Conservation (phyloP, 2,329 filamentous ascomycete genomes). For the Bertia moriformis region DNA sequence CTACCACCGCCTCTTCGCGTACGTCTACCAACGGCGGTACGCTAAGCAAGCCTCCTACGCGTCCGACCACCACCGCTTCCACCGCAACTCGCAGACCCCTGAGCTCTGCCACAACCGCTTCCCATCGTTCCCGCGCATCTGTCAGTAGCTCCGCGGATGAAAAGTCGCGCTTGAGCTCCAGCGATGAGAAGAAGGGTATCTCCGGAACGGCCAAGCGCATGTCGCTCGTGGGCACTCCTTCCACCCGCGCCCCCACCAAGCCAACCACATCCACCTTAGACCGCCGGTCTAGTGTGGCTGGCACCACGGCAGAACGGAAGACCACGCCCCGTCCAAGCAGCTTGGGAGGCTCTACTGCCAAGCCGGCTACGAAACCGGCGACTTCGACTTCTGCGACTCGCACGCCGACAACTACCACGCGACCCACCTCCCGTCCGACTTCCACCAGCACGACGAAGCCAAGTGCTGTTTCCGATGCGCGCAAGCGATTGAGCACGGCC, state of each 20-base stretch:
- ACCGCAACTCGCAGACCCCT: slow-evolving; percentile 15
- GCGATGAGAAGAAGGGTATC: slow-evolving; percentile 25
- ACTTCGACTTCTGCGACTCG: background rate
- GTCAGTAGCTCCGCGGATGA: slow-evolving; percentile 23
- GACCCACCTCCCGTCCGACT: background rate
- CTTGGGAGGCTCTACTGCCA: slow-evolving; percentile 4
- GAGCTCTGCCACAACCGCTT: slow-evolving; percentile 9
- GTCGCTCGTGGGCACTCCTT: slow-evolving; percentile 21
- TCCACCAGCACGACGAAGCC: background rate
- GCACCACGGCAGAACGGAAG: slow-evolving; percentile 16
- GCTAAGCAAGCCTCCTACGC: slow-evolving; percentile 25
- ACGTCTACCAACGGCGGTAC: slow-evolving; percentile 16
- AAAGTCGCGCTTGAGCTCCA: slow-evolving; percentile 23
- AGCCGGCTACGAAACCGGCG: background rate
- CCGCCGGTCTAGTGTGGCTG: slow-evolving; percentile 19
- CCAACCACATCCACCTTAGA: slow-evolving; percentile 15
- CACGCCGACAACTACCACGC: background rate
- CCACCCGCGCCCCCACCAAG: slow-evolving; percentile 13
- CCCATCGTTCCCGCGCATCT: slow-evolving; percentile 21
- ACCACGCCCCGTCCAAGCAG: slow-evolving; percentile 10
- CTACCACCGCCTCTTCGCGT: slow-evolving; percentile 12
- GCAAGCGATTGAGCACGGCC: background rate
- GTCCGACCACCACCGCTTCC: slow-evolving; percentile 14
- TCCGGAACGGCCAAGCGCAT: slow-evolving; percentile 24
- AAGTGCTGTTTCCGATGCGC: background rate